Base-by-base conservation (phyloP, 768 basidiomycete species). In the Russula earlei region DNA sequence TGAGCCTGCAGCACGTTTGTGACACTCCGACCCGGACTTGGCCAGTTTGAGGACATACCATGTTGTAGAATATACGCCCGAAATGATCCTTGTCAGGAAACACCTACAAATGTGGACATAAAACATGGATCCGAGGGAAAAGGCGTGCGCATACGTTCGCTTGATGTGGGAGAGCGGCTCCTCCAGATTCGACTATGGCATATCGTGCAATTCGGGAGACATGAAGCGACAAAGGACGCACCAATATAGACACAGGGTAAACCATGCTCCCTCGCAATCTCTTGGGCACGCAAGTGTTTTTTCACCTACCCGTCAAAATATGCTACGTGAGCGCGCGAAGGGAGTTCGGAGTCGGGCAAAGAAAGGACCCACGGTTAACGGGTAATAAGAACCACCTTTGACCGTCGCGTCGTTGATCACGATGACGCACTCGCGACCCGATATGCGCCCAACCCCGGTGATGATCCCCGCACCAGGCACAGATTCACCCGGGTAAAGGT, bases 41-140 rank as follows among this genome's bases (percentile, higher is more conserved):
- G 3, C 5, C 4, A 40, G 52, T 47, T 40, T n/a, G 20, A 40
- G 37, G 9, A 36, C 74, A 45, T 54, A 86, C 92, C 91, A 95
- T 95, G 65, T 97, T 96, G 69, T 93, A 96, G 72, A 97, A 97
- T 66, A 96, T 95, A 5, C 93, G 80, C 4, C 93, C 93, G 63
- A 97, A 97, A 67, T 97, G 91, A 60, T 95, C 87, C 68, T 84
- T 89, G 74, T 96, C 93, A 5, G 93, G 93, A 69, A 95, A 95
- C 12, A 94, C 83, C 75, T 84, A 47, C 37, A 43, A 40, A 31
- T 27, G 29, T 40, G 10, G 14, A 11, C 56, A 24, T 47, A 50
- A 20, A 22, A 36, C 14, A 12, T 19, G 15, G n/a, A 41, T 24
- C n/a, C 15, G 12, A 14, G 14, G 19, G 40, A 9, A 22, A n/a